Percentiles rank a stretch among this genome's conserved stretches.
Evolutionary conservation across 176 grass and related monocot species (phyloP).

Genomic region (Canna indica): DNA sequence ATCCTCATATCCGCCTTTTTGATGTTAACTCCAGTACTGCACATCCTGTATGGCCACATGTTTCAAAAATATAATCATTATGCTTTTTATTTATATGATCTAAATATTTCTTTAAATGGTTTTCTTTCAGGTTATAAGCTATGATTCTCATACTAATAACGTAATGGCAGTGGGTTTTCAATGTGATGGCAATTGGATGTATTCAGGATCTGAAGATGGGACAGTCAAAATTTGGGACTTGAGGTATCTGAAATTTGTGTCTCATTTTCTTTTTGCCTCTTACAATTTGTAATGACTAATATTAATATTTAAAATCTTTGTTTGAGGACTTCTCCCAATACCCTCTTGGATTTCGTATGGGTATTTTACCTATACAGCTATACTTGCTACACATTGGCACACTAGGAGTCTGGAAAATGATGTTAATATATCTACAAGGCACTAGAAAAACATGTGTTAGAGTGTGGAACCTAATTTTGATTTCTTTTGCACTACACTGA

Average conservation of each 20-base stretch:
- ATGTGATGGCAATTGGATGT: conserved; percentile 99
- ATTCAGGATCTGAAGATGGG: conserved; percentile 94
- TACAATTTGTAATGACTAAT: not conserved
- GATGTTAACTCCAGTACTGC: conserved; percentile 84
- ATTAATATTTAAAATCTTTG: too few species aligned
- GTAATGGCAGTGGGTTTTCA: conserved; percentile 99
- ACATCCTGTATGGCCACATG: conserved; percentile 44
- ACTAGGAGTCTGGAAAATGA: too few species aligned
- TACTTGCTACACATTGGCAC: too few species aligned
- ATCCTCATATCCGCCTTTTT: conserved; percentile 92
- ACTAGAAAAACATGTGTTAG: too few species aligned
- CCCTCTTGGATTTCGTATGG: too few species aligned
- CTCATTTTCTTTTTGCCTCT: not conserved
- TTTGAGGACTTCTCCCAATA: too few species aligned
- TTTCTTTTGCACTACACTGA: too few species aligned
- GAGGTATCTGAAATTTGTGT: conserved; percentile 25
- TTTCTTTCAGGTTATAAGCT: conserved; percentile 63
- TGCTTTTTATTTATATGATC: conserved; percentile 9
- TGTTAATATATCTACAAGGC: too few species aligned
- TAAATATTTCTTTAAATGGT: not conserved
- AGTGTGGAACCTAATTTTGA: too few species aligned
- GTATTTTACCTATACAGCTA: too few species aligned
- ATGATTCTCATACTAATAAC: conserved; percentile 96
- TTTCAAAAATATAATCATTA: conserved; percentile 8
- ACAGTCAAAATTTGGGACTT: conserved; percentile 98